Conservation (phyloP, 2,329 filamentous ascomycete genomes). For the Fusarium pininemorale region DNA sequence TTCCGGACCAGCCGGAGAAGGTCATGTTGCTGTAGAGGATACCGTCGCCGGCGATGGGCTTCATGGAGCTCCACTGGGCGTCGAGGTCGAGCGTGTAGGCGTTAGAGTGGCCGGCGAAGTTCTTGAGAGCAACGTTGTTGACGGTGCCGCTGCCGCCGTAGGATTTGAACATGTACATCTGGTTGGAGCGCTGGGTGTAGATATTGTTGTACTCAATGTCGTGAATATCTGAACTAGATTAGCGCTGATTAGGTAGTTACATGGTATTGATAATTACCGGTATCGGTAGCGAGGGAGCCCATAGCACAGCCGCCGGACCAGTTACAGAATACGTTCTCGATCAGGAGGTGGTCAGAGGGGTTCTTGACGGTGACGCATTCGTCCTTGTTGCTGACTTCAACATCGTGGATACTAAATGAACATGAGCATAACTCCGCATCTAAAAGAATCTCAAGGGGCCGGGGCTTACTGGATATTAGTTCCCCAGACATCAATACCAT, state of each 20-base stretch:
- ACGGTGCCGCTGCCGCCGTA: constrained; percentile 35
- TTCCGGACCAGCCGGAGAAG: constrained; percentile 35
- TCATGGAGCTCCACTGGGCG: constrained; percentile 32
- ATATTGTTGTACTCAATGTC: constrained; percentile 36
- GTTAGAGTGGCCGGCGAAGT: constrained; percentile 36
- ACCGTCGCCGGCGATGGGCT: constrained; percentile 13
- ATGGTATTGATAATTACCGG: rapidly evolving
- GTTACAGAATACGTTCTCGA: constrained; percentile 38
- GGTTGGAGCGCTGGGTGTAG: constrained; percentile 34
- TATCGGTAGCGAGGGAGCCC: constrained; percentile 18
- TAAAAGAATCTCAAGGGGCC: too few relatives aligned
- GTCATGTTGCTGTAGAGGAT: constrained; percentile 35
- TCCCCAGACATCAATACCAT: constrained; percentile 33
- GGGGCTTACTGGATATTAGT: constrained; percentile 17
- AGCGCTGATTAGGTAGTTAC: rapidly evolving
- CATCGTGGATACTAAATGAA: constrained; percentile 10
- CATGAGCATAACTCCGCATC: not conserved
- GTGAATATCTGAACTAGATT: not conserved
- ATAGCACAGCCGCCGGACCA: constrained; percentile 35
- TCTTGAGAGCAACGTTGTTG: constrained; percentile 30
- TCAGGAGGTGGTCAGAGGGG: constrained; percentile 31
- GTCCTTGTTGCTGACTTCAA: constrained; percentile 39
- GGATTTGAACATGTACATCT: constrained; percentile 40
- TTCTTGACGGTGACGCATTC: constrained; percentile 37
- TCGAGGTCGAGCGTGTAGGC: constrained; percentile 35